phyloP scores from a whole-genome alignment of 1,139 yeast genomes.

The Nakaseomyces uthaithaninus region DNA sequence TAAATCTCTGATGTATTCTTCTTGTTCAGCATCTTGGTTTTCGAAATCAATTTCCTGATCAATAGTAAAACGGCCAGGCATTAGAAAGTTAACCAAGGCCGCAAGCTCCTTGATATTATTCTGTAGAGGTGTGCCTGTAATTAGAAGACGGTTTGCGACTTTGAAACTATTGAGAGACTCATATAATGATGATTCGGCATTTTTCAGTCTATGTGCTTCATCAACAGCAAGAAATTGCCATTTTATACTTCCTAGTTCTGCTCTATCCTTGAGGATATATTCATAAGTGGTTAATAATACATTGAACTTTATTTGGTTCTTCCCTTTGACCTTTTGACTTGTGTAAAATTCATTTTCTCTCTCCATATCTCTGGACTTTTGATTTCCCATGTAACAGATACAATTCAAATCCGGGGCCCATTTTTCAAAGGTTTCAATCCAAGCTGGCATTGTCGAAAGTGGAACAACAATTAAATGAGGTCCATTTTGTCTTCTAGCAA shows the following conservation, averaged over 20 bases:
- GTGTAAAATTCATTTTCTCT: conserved; percentile 79
- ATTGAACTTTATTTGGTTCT: conserved; percentile 74
- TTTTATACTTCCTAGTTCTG: conserved; percentile 68
- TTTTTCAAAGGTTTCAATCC: conserved; percentile 97
- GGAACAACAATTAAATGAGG: conserved; percentile 97
- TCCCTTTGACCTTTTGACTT: conserved; percentile 38
- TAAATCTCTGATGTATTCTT: conserved; percentile 73
- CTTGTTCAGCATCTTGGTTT: conserved; percentile 78
- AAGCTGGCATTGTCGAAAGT: conserved; percentile 89
- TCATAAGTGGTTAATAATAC: conserved; percentile 88
- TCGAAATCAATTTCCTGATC: conserved; percentile 95
- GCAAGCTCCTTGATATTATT: conserved; percentile 93
- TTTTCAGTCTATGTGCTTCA: conserved; percentile 95
- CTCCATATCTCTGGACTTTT: conserved; percentile 72
- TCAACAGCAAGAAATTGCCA: conserved; percentile 99
- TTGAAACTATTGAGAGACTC: conserved; percentile 79
- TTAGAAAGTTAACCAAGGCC: conserved; percentile 85
- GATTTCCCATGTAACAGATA: conserved; percentile 86
- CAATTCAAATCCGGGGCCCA: conserved; percentile 98
- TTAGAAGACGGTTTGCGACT: conserved; percentile 74
- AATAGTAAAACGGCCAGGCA: conserved; percentile 88
- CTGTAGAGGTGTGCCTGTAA: conserved; percentile 97
- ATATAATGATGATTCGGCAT: conserved; percentile 86
- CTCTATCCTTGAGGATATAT: conserved; percentile 80
- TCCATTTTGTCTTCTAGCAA: conserved; percentile 91